Percentiles rank a stretch among this genome's conserved stretches.
phyloP scores from a whole-genome alignment of 2,329 filamentous ascomycete genomes.

The Monilinia fructicola region DNA sequence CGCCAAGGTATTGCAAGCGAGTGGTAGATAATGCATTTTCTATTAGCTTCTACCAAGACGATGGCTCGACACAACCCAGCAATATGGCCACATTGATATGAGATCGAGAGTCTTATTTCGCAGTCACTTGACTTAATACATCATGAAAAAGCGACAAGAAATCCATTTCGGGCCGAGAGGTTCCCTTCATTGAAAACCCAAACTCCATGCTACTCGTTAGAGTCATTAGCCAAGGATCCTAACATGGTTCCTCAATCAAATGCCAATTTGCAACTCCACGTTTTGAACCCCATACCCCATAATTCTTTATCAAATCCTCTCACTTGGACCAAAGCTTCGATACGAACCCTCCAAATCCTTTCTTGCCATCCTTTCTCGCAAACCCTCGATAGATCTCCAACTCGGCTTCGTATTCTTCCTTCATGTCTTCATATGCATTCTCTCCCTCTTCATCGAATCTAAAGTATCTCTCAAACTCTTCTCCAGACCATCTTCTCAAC shows the following conservation, averaged over 20 bases:
- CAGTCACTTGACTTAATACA: constrained; percentile 3
- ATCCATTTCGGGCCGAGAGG: not conserved
- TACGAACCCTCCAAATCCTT: not conserved
- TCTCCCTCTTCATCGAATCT: constrained; percentile 4
- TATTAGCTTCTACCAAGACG: not conserved
- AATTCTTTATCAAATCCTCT: not conserved
- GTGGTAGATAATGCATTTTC: not conserved
- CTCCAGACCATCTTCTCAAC: constrained; percentile 10
- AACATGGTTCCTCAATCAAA: not conserved
- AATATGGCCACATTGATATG: not conserved
- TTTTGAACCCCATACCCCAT: not conserved
- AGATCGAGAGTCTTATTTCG: constrained; percentile 6
- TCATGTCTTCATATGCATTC: constrained; percentile 9
- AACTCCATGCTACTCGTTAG: not conserved
- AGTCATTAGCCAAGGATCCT: not conserved
- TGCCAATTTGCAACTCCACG: not conserved
- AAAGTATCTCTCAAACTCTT: constrained; percentile 16
- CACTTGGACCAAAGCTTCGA: constrained; percentile 16
- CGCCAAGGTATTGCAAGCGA: not conserved
- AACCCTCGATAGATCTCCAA: constrained; percentile 9
- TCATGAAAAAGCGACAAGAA: not conserved
- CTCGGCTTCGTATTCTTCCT: constrained; percentile 9
- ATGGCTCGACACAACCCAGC: not conserved
- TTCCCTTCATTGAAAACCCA: not conserved
- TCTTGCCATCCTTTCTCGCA: not conserved